A percentile compares a stretch with the other conserved stretches of the same genome.
These are phyloP conservation scores for Medicago truncatula DNA, from an alignment of 306 rosid species.

Conservation along the genomic window DNA sequence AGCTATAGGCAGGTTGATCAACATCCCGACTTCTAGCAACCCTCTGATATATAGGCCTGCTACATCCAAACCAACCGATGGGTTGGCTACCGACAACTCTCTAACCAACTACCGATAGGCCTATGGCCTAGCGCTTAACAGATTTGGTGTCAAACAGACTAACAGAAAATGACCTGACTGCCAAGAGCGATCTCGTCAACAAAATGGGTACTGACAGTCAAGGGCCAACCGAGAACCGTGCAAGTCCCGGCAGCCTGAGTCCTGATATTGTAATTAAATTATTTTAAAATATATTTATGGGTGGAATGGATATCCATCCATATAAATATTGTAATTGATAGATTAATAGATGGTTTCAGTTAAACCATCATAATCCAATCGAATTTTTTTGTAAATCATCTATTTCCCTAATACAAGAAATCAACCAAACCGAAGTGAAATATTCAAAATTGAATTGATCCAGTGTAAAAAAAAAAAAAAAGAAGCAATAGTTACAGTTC, in stretches of 20 bases:
- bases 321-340: neutral
- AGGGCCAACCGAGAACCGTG: neutral
- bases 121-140: too few species aligned
- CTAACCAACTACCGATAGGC: neutral
- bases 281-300: too few species aligned
- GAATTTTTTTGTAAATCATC: neutral
- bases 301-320: too few species aligned
- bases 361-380: neutral
- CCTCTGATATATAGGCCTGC: neutral
- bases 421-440: neutral
- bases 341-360: neutral
- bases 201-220: neutral
- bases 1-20: neutral
- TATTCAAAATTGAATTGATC: constrained; percentile 2
- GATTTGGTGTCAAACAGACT: too few species aligned
- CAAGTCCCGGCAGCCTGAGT: neutral
- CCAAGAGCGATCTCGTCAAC: neutral
- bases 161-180: neutral
- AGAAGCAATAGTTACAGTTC: neutral
- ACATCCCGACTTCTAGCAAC: neutral
- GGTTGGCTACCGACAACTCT: neutral
- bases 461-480: neutral
- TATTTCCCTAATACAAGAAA: neutral
- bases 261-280: neutral
- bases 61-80: neutral